Base-by-base conservation (phyloP, 306 rosid genomes). In the Canavalia ensiformis region DNA sequence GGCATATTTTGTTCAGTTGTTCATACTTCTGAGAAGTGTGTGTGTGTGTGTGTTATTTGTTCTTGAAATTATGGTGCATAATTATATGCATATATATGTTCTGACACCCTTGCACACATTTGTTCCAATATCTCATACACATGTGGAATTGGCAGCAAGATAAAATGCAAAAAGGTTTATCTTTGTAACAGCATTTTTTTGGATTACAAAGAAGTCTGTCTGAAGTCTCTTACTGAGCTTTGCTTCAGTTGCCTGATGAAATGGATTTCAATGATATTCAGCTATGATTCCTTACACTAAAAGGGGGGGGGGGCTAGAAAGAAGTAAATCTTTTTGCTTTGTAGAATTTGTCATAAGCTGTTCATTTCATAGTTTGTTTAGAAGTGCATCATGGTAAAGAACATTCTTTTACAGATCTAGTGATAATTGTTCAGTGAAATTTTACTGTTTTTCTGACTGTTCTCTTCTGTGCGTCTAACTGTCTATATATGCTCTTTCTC, bases 61-160 rank as follows among this genome's bases (percentile, higher is more conserved):
- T 91, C 90, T 90, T 82, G 94, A 94, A 88, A 88, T 89, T 55
- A 91, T 85, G 93, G 88, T 91, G 84, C 39, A 86, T 76, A 55
- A 37, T 52, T 76, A 39, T 73, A 51, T 72, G 65, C 41, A 51
- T 57, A 12, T 82, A 28, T 74, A 25, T 65, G 9, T n/a, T 8
- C 3, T 41, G 31, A 74, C 60, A 28, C 50, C 37, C 25, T 6
- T 34, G 10, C n/a, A 30, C 46, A 25, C 7, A 42, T 66, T 68
- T 75, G 44, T 44, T 39, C 77, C 57, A 41, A 44, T 50, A 46
- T 86, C 8, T 69, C 50, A 63, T 42, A 2, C 34, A 35, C 50
- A 44, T 65, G 39, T 74, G 66, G 59, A 82, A 49, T 79, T 58
- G 64, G 28, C 11, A 10, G 65, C 49, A 30, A 25, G 69, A 55